Evolutionary conservation across 2,329 filamentous ascomycete species (phyloP).

Genomic region (Didymosphaeria variabile): DNA sequence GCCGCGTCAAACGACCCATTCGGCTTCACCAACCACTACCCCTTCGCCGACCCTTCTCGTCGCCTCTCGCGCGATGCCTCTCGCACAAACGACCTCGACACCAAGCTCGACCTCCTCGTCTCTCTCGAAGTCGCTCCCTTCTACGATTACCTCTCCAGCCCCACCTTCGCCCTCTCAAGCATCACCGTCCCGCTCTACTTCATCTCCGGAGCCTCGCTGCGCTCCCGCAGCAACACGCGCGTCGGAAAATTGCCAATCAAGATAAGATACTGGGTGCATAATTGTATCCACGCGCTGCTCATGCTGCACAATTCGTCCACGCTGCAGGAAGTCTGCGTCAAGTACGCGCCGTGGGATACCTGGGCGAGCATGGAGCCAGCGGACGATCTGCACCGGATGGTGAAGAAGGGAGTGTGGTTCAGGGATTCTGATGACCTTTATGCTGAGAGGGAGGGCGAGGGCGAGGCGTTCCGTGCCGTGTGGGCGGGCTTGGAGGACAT

Average conservation of each 20-base stretch:
- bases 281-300: constrained; percentile 40
- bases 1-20: constrained; percentile 36
- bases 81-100: constrained; percentile 33
- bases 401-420: constrained; percentile 41
- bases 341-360: constrained; percentile 45
- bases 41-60: constrained; percentile 37
- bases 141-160: constrained; percentile 41
- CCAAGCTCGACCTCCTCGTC: constrained; percentile 43
- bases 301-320: constrained; percentile 28
- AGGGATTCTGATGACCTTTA: constrained; percentile 27
- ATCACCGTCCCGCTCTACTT: constrained; percentile 48
- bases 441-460: constrained; percentile 36
- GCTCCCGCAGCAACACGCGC: constrained; percentile 30
- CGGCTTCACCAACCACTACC: constrained; percentile 41
- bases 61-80: constrained; percentile 25
- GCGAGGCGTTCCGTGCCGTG: constrained; percentile 43
- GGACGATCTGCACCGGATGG: constrained; percentile 39
- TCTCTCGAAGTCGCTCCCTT: constrained; percentile 45
- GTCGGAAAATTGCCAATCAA: constrained; percentile 40
- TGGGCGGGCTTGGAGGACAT: constrained; percentile 32
- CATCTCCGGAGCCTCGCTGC: constrained; percentile 35
- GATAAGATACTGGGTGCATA: constrained; percentile 46
- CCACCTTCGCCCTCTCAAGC: constrained; percentile 35
- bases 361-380: constrained; percentile 47
- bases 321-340: constrained; percentile 35